Percentiles rank a stretch among this genome's conserved stretches.
phyloP scores from a whole-genome alignment of 179 eudicot genomes.

The Beta corolliflora region DNA sequence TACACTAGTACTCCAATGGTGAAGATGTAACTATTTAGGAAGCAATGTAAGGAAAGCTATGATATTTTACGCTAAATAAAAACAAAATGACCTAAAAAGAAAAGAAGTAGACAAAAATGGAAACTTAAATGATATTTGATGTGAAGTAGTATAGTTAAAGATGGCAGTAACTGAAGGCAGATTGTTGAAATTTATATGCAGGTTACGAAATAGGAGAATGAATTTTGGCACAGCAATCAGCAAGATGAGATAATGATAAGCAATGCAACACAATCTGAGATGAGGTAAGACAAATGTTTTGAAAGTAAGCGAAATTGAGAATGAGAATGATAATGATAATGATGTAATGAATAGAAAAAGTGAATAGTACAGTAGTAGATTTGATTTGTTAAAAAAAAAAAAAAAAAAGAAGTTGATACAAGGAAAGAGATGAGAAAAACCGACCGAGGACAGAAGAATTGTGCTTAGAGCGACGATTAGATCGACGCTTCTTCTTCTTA shows the following conservation, averaged over 20 bases:
- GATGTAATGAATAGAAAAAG: background rate
- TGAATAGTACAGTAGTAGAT: slow-evolving; percentile 16
- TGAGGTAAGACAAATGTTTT: background rate
- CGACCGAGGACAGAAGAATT: slow-evolving; percentile 46
- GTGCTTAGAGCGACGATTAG: slow-evolving; percentile 59
- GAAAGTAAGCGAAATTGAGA: background rate
- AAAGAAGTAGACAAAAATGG: background rate
- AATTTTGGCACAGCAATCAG: no score
- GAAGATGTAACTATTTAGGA: no score
- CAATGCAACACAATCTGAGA: background rate
- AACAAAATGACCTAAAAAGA: no score
- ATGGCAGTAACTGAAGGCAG: background rate
- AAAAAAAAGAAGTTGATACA: background rate
- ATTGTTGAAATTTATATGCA: background rate
- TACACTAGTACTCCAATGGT: no score
- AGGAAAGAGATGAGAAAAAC: background rate
- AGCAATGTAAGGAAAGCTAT: no score
- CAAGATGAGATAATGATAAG: no score
- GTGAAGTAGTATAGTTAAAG: no score
- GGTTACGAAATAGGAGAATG: no score
- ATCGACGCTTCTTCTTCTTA: slow-evolving; percentile 68
- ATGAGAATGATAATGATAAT: no score
- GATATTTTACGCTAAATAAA: no score
- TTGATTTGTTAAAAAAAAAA: no score
- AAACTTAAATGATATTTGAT: no score